Base-by-base conservation (phyloP, 345 rosid genomes). In the Citrus reticulata region DNA sequence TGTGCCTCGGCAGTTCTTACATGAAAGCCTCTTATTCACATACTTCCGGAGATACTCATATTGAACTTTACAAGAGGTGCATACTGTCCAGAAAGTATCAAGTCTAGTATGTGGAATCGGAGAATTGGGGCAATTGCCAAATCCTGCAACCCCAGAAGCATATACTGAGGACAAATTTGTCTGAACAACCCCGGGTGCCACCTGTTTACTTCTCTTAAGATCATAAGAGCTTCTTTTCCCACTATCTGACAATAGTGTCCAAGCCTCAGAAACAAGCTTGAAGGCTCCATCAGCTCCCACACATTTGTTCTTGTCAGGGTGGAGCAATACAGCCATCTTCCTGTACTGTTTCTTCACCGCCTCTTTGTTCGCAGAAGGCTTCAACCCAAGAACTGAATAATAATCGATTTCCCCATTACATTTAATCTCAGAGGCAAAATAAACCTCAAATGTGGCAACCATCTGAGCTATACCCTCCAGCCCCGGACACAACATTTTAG, bases 271-370 rank as follows among this genome's bases (percentile, higher is more conserved):
- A 74, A 94, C 89, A 83, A 96, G 91, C 82, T 93, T 93, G 83
- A 96, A 96, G 0, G 99, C 99, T 69, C 99, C 98, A 85, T 93
- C 97, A 78, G 99, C 98, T 74, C 99, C 99, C 51, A 94, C 85
- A 35, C 92, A 86, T 85, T 93, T 94, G 90, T 92, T 96, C 88
- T 94, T 92, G 78, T 96, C 98, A 37, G 99, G 97, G 76, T 96
- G 99, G 39, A 96, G 97, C 87, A 93, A 78, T 75, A 91, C 97
- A 13, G 97, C 99, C 95, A 93, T 86, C 86, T 91, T 96, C 90
- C 81, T 88, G 74, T 90, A 96, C 89, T 91, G 98, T 81, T 90
- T 96, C 89, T 96, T 96, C 77, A 91, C 97, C 6, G 97, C 89
- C 58, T 90, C 88, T 81, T 85, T 92, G 69, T 93, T 97, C 3